Conservation (phyloP, 768 basidiomycete genomes). For the Pulveroboletus sp. region DNA sequence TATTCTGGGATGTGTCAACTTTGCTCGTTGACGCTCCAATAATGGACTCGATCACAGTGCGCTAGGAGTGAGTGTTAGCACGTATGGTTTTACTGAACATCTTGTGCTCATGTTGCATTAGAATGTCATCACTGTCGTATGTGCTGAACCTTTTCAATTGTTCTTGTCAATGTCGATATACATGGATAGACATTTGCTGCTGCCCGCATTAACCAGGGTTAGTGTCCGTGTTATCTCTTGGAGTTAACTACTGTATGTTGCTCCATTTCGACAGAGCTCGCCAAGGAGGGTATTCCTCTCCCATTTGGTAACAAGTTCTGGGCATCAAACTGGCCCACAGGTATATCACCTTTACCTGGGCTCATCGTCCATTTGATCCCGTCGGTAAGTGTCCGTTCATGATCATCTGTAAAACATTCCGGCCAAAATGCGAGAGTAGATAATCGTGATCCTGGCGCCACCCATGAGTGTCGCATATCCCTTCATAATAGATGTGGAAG, state of each 20-base stretch:
- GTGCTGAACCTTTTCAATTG: neutral
- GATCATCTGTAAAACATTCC: neutral
- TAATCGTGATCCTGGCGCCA: constrained; percentile 51
- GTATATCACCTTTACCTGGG: constrained; percentile 51
- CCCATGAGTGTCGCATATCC: constrained; percentile 52
- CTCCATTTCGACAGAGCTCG: constrained; percentile 43
- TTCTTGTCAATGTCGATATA: neutral
- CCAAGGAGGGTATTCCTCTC: constrained; percentile 57
- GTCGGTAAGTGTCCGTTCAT: constrained; percentile 31
- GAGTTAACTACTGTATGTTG: too few species aligned
- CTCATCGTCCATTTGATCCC: constrained; percentile 53
- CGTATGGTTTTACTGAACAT: neutral
- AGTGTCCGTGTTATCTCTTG: neutral
- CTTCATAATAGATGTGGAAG: constrained; percentile 55
- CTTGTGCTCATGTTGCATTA: constrained; percentile 8
- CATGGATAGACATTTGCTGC: constrained; percentile 43
- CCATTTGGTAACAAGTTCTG: constrained; percentile 56
- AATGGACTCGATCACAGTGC: constrained; percentile 24
- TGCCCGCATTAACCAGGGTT: constrained; percentile 51
- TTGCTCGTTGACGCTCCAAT: neutral
- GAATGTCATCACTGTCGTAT: constrained; percentile 32
- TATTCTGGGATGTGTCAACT: neutral
- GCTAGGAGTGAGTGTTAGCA: constrained; percentile 26
- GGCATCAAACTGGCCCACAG: constrained; percentile 60
- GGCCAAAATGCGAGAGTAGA: constrained; percentile 25